Conservation (phyloP, 2,329 filamentous ascomycete genomes). For the Fusarium xyrophilum region DNA sequence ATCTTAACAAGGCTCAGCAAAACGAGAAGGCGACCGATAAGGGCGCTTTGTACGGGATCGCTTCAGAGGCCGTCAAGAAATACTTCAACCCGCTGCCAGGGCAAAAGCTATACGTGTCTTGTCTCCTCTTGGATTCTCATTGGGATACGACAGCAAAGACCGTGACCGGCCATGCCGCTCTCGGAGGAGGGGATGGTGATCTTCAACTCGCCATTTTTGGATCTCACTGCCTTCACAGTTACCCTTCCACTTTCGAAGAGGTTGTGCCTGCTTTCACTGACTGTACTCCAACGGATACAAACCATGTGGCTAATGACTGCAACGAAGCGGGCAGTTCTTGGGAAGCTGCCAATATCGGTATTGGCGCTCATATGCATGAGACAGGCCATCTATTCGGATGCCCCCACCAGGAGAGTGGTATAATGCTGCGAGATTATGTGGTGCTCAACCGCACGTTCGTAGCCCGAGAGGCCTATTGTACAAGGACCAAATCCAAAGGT, state of each 20-base stretch:
- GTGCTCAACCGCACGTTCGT: conserved; percentile 84
- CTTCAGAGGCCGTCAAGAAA: conserved; percentile 76
- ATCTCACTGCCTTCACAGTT: conserved; percentile 89
- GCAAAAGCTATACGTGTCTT: conserved; percentile 88
- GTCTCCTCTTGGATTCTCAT: conserved; percentile 84
- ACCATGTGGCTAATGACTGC: conserved; percentile 82
- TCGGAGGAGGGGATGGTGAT: conserved; percentile 77
- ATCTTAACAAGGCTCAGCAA: conserved; percentile 80
- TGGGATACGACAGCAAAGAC: conserved; percentile 78
- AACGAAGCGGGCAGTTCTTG: conserved; percentile 88
- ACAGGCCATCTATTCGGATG: conserved; percentile 90
- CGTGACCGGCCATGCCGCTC: conserved; percentile 80
- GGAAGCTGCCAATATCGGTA: conserved; percentile 94
- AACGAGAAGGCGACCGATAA: conserved; percentile 72
- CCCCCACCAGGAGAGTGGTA: conserved; percentile 85
- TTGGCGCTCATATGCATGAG: conserved; percentile 91
- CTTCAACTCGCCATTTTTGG: conserved; percentile 89
- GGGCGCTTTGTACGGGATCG: conserved; percentile 78
- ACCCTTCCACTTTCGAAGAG: conserved; percentile 87
- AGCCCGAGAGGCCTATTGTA: conserved; percentile 82
- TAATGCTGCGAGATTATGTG: conserved; percentile 91
- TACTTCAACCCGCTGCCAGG: conserved; percentile 78
- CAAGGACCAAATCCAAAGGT: conserved; percentile 83
- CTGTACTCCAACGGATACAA: conserved; percentile 85
- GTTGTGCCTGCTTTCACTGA: conserved; percentile 88